phyloP scores from a whole-genome alignment of 2,329 filamentous ascomycete genomes.

The Blastomyces silverae region DNA sequence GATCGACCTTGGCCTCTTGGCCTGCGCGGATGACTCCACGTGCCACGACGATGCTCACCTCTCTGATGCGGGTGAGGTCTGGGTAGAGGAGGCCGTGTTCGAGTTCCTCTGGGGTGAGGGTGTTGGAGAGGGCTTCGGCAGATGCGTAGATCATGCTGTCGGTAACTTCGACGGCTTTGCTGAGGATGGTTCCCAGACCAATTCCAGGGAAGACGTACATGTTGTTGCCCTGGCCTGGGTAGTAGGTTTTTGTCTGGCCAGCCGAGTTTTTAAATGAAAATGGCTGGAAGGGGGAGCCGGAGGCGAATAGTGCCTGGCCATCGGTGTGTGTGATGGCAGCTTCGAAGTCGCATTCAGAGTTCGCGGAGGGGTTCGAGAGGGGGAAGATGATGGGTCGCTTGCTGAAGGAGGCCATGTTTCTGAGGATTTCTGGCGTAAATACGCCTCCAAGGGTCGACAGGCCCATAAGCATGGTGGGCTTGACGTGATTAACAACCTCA shows the following conservation, averaged over 20 bases:
- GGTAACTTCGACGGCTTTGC: constrained; percentile 78
- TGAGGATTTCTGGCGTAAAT: constrained; percentile 81
- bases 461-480: constrained; percentile 90
- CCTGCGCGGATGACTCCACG: constrained; percentile 91
- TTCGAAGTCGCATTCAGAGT: constrained; percentile 97
- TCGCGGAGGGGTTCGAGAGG: constrained; percentile 89
- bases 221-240: constrained; percentile 72
- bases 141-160: constrained; percentile 97
- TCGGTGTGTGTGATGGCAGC: constrained; percentile 87
- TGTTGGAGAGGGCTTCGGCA: constrained; percentile 69
- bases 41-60: constrained; percentile 79
- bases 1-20: constrained; percentile 66
- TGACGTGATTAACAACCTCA: constrained; percentile 88
- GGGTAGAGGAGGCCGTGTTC: constrained; percentile 84
- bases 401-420: constrained; percentile 56
- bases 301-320: constrained; percentile 86
- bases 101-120: constrained; percentile 73
- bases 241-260: constrained; percentile 58
- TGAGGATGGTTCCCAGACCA: constrained; percentile 84
- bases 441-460: constrained; percentile 90
- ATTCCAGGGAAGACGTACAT: constrained; percentile 96
- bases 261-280: constrained; percentile 57
- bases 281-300: constrained; percentile 81
- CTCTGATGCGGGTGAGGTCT: constrained; percentile 80
- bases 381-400: constrained; percentile 89